Percentiles rank a stretch among this genome's conserved stretches.
Evolutionary conservation across 23 red algal genomes (phyloP).

Genomic region (Rhodosorus marinus): DNA sequence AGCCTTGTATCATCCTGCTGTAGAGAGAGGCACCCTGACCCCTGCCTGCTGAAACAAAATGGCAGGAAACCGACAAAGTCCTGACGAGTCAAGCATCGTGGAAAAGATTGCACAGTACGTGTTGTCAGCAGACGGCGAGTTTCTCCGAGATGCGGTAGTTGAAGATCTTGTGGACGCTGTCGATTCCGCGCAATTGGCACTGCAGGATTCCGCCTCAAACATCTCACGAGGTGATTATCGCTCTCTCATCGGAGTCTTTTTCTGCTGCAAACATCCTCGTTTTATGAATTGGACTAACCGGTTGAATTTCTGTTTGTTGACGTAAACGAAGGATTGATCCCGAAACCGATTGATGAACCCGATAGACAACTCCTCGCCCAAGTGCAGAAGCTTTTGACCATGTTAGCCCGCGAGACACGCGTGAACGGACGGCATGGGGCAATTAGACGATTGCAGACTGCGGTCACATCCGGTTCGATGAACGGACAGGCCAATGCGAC

Average conservation of each 20-base stretch:
- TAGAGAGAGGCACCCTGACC: neutral
- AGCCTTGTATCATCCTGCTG: neutral
- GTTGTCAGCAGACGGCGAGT: slow-evolving; percentile 41
- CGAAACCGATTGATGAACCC: slow-evolving; percentile 22
- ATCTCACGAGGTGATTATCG: too few relatives aligned
- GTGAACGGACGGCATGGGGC: too few relatives aligned
- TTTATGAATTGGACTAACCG: too few relatives aligned
- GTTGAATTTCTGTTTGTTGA: slow-evolving; percentile 15
- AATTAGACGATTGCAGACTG: too few relatives aligned
- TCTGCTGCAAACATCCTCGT: too few relatives aligned
- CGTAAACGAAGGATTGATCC: slow-evolving; percentile 33
- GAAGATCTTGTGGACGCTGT: slow-evolving; percentile 66
- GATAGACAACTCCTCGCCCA: slow-evolving; percentile 29
- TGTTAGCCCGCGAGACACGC: too few relatives aligned
- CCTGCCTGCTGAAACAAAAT: slow-evolving; percentile 6
- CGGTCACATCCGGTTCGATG: too few relatives aligned
- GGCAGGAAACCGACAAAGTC: neutral
- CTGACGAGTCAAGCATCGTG: neutral
- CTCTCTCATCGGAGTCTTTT: too few relatives aligned
- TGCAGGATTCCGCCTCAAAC: too few relatives aligned
- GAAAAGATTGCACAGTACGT: slow-evolving; percentile 5
- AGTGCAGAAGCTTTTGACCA: too few relatives aligned
- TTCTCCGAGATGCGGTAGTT: slow-evolving; percentile 69
- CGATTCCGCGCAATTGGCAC: slow-evolving; percentile 60
- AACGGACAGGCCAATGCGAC: too few relatives aligned